Evolutionary conservation across 2,329 filamentous ascomycete genomes (phyloP).

Genomic region (Dryadomyces sulphureus): DNA sequence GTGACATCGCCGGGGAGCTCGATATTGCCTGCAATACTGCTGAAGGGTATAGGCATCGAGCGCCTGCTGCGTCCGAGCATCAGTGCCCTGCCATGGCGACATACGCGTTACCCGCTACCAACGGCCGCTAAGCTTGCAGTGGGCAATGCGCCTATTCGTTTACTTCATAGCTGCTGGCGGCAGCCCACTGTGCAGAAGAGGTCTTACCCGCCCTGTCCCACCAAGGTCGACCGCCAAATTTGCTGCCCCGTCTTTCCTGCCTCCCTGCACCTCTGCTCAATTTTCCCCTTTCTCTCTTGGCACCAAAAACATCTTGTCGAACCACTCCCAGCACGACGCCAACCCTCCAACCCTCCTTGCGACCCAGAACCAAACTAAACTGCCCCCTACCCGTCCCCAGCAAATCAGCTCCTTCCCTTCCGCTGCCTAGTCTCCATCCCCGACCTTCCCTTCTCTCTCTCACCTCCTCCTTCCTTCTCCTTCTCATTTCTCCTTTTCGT

Average conservation of each 20-base stretch:
- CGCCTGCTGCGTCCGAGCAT: too few species aligned
- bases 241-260: neutral
- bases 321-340: constrained; percentile 1
- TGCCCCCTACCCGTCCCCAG: constrained; percentile 1
- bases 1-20: too few species aligned
- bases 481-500: neutral
- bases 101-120: too few species aligned
- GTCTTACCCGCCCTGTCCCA: neutral
- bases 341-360: neutral
- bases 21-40: too few species aligned
- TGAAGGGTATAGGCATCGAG: too few species aligned
- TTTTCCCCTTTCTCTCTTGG: constrained; percentile 1
- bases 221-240: neutral
- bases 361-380: neutral
- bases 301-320: neutral
- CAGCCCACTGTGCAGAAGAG: too few species aligned
- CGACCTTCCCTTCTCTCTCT: neutral
- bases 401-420: neutral
- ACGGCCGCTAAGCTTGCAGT: too few species aligned
- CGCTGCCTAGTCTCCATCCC: neutral
- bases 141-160: too few species aligned
- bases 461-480: neutral
- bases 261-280: neutral
- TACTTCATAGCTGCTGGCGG: too few species aligned
- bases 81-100: too few species aligned